Percentiles rank a stretch among this genome's conserved stretches.
phyloP scores from a whole-genome alignment of 306 rosid genomes.

The Hippophae tibetana region DNA sequence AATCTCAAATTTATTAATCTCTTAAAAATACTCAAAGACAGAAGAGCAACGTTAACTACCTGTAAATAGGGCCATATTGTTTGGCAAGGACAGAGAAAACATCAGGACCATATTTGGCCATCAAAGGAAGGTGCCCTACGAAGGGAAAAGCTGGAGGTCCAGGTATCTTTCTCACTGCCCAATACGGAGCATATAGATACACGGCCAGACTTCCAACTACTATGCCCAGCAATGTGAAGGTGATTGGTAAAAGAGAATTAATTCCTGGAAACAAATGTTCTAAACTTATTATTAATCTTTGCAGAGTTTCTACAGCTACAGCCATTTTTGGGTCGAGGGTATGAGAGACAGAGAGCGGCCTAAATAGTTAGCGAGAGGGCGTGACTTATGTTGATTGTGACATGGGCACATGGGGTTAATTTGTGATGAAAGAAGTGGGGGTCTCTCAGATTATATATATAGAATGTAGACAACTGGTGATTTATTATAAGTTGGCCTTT shows the following conservation, averaged over 20 bases:
- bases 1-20: neutral
- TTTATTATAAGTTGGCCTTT: too few species aligned
- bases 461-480: too few species aligned
- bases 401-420: too few species aligned
- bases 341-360: too few species aligned
- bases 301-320: neutral
- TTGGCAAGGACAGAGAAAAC: slow-evolving; percentile 82
- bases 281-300: slow-evolving; percentile 13
- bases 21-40: neutral
- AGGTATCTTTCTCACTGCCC: slow-evolving; percentile 80
- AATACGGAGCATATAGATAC: slow-evolving; percentile 61
- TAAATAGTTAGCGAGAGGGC: too few species aligned
- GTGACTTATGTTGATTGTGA: too few species aligned
- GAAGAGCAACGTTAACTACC: slow-evolving; percentile 24
- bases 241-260: slow-evolving; percentile 19
- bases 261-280: slow-evolving; percentile 16
- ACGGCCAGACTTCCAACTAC: slow-evolving; percentile 30
- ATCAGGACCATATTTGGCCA: slow-evolving; percentile 81
- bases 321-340: neutral
- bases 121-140: slow-evolving; percentile 81
- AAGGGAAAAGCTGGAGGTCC: slow-evolving; percentile 76
- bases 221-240: slow-evolving; percentile 33
- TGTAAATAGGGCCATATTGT: slow-evolving; percentile 86
- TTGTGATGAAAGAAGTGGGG: too few species aligned
- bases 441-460: too few species aligned